Evolutionary conservation across 1,284 basidiomycete species (phyloP).

Genomic region (Anthracocystis walkeri): DNA sequence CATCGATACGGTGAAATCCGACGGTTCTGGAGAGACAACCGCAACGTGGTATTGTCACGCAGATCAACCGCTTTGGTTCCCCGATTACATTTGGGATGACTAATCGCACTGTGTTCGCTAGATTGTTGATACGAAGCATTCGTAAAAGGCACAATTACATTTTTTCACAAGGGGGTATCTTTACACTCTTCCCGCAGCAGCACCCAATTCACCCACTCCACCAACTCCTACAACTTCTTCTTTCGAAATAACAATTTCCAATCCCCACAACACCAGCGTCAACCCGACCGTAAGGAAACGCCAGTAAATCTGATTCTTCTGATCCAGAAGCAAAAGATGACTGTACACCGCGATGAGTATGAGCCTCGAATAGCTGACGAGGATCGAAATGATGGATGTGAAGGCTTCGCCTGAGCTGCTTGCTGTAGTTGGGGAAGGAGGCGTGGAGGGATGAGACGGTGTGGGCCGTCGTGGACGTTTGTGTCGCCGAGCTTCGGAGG

Average conservation of each 20-base stretch:
- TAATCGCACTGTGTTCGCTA: too few relatives aligned
- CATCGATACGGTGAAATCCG: too few relatives aligned
- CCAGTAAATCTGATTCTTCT: slow-evolving; percentile 67
- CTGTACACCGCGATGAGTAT: slow-evolving; percentile 67
- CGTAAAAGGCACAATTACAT: not conserved
- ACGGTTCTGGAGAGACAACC: too few relatives aligned
- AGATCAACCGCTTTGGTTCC: too few relatives aligned
- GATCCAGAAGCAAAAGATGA: slow-evolving; percentile 66
- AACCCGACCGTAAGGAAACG: slow-evolving; percentile 66
- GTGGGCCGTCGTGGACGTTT: slow-evolving; percentile 30
- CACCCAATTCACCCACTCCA: slow-evolving; percentile 29
- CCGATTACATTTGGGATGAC: too few relatives aligned
- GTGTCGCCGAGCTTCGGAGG: slow-evolving; percentile 32
- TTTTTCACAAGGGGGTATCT: not conserved
- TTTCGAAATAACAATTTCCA: slow-evolving; percentile 64
- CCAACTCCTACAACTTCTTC: slow-evolving; percentile 44
- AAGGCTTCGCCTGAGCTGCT: slow-evolving; percentile 21
- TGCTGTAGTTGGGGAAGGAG: not conserved
- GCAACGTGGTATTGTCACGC: too few relatives aligned
- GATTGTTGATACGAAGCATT: too few relatives aligned
- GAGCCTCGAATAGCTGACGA: slow-evolving; percentile 63
- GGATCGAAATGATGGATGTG: slow-evolving; percentile 46
- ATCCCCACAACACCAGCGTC: slow-evolving; percentile 61
- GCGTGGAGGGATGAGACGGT: slow-evolving; percentile 1
- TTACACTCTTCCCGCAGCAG: slow-evolving; percentile 21